A percentile compares a stretch with the other conserved stretches of the same genome.
phyloP scores from a whole-genome alignment of 129 eudicot species.

The Lactuca saligna region DNA sequence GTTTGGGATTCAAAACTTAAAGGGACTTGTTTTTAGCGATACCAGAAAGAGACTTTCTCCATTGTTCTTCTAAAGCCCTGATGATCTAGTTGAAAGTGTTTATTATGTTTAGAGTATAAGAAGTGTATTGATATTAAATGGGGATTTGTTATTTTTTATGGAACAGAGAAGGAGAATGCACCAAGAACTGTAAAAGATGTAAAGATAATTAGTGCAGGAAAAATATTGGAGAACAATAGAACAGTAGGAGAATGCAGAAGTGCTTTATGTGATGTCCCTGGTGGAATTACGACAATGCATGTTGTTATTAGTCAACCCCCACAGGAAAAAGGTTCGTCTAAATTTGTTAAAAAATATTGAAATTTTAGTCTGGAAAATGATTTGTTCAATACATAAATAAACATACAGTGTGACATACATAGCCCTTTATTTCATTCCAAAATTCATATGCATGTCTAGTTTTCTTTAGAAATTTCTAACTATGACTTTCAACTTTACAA shows the following conservation, averaged over 20 bases:
- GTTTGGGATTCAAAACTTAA: not conserved
- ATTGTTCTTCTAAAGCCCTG: not conserved
- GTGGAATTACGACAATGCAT: constrained; percentile 86
- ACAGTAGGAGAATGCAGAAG: constrained; percentile 82
- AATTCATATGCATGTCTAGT: not conserved
- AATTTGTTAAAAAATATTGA: not conserved
- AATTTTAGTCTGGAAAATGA: not conserved
- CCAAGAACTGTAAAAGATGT: constrained; percentile 79
- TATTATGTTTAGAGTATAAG: not conserved
- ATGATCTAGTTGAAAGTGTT: not conserved
- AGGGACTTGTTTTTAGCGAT: not conserved
- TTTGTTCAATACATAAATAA: not conserved
- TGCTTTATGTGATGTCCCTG: constrained; percentile 77
- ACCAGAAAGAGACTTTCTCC: constrained; percentile 7
- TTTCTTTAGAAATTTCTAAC: not conserved
- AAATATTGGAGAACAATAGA: constrained; percentile 79
- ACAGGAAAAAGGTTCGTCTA: constrained; percentile 53
- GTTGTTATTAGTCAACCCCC: constrained; percentile 73
- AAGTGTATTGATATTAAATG: not conserved
- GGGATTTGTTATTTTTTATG: not conserved
- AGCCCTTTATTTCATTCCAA: not conserved
- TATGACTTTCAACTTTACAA: too few relatives aligned
- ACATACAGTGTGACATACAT: not conserved
- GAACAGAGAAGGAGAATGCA: constrained; percentile 69
- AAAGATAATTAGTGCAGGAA: constrained; percentile 75